Evolutionary conservation across 495 filamentous ascomycete species (phyloP).

Genomic region (Aspergillus kassunensis): DNA sequence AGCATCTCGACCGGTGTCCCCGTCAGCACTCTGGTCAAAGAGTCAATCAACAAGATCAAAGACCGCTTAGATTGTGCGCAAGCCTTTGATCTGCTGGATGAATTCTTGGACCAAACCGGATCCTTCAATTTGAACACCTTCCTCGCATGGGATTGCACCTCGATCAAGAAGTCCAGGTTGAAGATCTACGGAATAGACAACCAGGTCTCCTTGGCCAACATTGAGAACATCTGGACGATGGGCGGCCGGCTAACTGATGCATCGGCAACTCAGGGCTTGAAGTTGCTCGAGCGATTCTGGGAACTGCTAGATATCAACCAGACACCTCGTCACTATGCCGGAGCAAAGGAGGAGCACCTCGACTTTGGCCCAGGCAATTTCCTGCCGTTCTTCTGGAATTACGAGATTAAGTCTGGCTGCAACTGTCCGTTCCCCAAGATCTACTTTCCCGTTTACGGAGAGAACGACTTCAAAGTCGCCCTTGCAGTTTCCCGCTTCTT

Average conservation of each 20-base stretch:
- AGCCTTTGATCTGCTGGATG: neutral
- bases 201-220: constrained; percentile 10
- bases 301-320: neutral
- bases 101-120: neutral
- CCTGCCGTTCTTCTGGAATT: no score
- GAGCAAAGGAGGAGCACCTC: no score
- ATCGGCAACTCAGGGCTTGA: neutral
- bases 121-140: constrained; percentile 10
- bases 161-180: constrained; percentile 1
- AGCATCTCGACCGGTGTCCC: neutral
- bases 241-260: constrained; percentile 2
- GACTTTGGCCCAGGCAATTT: no score
- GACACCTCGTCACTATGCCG: neutral
- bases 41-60: neutral
- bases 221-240: constrained; percentile 18
- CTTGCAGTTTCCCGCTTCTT: no score
- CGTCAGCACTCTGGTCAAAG: neutral
- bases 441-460: no score
- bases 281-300: neutral
- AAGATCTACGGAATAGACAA: constrained; percentile 18
- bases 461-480: no score
- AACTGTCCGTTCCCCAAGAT: no score
- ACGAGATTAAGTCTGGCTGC: no score
- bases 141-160: constrained; percentile 15
- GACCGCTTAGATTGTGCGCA: neutral